Conservation (phyloP, 2,329 filamentous ascomycete genomes). For the Nannizzia gypsea region DNA sequence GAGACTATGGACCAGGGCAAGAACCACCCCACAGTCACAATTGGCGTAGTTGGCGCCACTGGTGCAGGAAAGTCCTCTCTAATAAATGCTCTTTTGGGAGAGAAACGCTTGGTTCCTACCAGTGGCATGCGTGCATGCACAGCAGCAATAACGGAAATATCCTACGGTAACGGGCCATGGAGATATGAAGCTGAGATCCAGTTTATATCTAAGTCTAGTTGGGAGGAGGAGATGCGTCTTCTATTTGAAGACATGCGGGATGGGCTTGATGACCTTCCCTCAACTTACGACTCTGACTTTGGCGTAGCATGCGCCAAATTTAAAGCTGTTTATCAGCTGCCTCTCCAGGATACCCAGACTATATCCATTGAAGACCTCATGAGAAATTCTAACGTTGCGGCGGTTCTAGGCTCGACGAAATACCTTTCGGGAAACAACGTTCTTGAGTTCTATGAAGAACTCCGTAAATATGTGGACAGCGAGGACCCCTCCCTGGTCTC, state of each 20-base stretch:
- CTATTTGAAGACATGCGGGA: slow-evolving; percentile 37
- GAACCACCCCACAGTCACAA: slow-evolving; percentile 34
- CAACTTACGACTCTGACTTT: slow-evolving; percentile 34
- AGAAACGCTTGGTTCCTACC: slow-evolving; percentile 45
- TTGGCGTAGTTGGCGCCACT: slow-evolving; percentile 51
- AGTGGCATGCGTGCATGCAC: slow-evolving; percentile 53
- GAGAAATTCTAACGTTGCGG: slow-evolving; percentile 27
- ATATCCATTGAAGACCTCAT: slow-evolving; percentile 31
- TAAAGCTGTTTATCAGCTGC: slow-evolving; percentile 25
- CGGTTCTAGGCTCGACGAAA: slow-evolving; percentile 38
- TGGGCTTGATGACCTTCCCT: slow-evolving; percentile 22
- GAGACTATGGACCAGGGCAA: slow-evolving; percentile 31
- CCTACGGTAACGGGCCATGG: slow-evolving; percentile 40
- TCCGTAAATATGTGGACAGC: slow-evolving; percentile 45
- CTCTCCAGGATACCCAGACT: not conserved
- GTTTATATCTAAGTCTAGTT: slow-evolving; percentile 43
- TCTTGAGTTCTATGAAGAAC: slow-evolving; percentile 32
- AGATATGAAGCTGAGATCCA: slow-evolving; percentile 47
- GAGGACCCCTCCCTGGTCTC: slow-evolving; percentile 36
- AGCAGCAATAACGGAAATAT: slow-evolving; percentile 49
- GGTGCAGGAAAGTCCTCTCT: slow-evolving; percentile 51
- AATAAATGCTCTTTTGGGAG: slow-evolving; percentile 52
- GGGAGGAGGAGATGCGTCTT: slow-evolving; percentile 41
- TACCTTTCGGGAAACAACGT: slow-evolving; percentile 30
- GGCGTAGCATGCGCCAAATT: slow-evolving; percentile 34